phyloP scores from a whole-genome alignment of 768 basidiomycete genomes.

The Crucibulum laeve region DNA sequence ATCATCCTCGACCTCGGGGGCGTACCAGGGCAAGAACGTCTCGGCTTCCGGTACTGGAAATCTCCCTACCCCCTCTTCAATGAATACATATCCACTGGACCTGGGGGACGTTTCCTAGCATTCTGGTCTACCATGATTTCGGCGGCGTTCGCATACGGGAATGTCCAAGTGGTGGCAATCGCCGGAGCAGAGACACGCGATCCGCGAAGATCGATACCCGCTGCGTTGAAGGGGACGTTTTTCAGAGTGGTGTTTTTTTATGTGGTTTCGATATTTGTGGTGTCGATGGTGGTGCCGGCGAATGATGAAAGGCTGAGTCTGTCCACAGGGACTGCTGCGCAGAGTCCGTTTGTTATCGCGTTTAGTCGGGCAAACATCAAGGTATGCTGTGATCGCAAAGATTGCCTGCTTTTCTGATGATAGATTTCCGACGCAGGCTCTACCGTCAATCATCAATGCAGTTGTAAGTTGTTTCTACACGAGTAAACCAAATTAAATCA shows the following conservation, averaged over 20 bases:
- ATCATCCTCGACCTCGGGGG: constrained; percentile 47
- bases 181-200: constrained; percentile 55
- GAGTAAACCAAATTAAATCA: neutral
- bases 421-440: constrained; percentile 13
- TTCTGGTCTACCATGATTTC: constrained; percentile 32
- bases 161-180: constrained; percentile 44
- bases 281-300: constrained; percentile 65
- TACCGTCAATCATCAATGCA: constrained; percentile 46
- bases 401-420: neutral
- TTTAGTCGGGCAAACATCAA: constrained; percentile 58
- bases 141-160: constrained; percentile 63
- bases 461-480: constrained; percentile 24
- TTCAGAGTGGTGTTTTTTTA: constrained; percentile 32
- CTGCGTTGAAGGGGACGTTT: constrained; percentile 56
- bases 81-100: constrained; percentile 19
- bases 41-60: constrained; percentile 46
- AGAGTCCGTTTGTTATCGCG: constrained; percentile 75
- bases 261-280: constrained; percentile 54
- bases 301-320: constrained; percentile 35
- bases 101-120: constrained; percentile 50
- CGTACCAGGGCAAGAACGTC: constrained; percentile 36
- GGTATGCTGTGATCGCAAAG: constrained; percentile 21
- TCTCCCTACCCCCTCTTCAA: constrained; percentile 21
- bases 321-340: constrained; percentile 33
- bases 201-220: constrained; percentile 63